These are phyloP conservation scores for Endoconidiophora polonica DNA, from an alignment of 2,329 filamentous ascomycete species.

Conservation along the genomic window DNA sequence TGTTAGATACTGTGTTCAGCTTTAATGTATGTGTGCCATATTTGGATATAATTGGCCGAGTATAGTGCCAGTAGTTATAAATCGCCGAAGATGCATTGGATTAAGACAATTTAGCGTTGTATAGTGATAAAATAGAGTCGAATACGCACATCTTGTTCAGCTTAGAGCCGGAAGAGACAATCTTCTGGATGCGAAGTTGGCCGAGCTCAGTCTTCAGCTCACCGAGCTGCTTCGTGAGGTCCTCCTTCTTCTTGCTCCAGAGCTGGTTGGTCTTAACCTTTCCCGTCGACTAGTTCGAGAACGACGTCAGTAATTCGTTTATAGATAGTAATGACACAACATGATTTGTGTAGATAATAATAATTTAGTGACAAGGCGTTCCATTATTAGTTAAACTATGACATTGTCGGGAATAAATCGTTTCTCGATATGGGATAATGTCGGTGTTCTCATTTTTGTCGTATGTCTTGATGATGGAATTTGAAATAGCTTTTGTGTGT, in stretches of 20 bases:
- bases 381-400: background rate
- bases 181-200: slow-evolving; percentile 96
- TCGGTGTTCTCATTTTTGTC: no score
- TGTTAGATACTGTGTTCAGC: slow-evolving; percentile 6
- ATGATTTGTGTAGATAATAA: background rate
- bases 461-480: background rate
- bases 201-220: slow-evolving; percentile 94
- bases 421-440: background rate
- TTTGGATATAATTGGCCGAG: background rate
- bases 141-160: slow-evolving; percentile 81
- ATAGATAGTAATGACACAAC: background rate
- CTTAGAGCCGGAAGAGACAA: slow-evolving; percentile 87
- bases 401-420: background rate
- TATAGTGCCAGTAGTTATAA: background rate
- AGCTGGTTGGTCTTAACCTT: slow-evolving; percentile 92
- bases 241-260: slow-evolving; percentile 99
- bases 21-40: background rate
- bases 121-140: background rate
- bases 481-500: background rate
- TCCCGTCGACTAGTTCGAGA: slow-evolving; percentile 25
- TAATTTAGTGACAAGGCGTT: background rate
- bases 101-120: background rate
- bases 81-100: no score
- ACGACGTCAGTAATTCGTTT: slow-evolving; percentile 11
- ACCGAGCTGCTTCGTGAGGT: slow-evolving; percentile 84